Base-by-base conservation (phyloP, 768 basidiomycete genomes). In the Mycena polygramma region DNA sequence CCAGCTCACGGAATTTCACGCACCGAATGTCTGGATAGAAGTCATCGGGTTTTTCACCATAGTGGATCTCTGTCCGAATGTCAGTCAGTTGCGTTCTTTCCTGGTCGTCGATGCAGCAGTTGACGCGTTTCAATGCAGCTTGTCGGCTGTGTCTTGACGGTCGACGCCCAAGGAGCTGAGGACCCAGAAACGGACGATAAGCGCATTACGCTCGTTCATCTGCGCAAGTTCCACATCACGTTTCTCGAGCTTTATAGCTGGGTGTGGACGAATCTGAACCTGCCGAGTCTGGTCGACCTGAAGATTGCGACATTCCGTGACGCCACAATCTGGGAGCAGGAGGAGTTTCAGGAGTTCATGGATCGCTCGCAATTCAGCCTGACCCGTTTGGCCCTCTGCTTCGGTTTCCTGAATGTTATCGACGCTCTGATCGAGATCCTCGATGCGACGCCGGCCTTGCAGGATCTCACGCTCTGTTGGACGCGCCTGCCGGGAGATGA, bases 191-290 rank as follows among this genome's bases (percentile, higher is more conserved):
- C 7, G 2, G 59, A 51, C 22, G 51, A 51, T 4, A 36, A 14
- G 8, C 36, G 36, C 36, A 11, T 53, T 8, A 63, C 61, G 7
- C 61, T 51, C 37, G 22, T 7, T 4, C 15, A 51, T 13, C 15
- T 63, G 22, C 49, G 13, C n/a, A 63, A 52, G 7, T 41, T 63
- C 17, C 61, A 63, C 61, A 19, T 63, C 17, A 63, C 49, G 5
- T 63, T 63, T 11, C 51, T 63, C 35, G 61, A 63, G 37, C 39
- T 52, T 3, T 63, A 63, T 22, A 7, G 61, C 49, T 63, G 61
- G 61, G 49, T 63, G 11, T 63, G 61, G 61, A 30, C 61, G 26
- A 37, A 41, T 26, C 4, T 53, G 13, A 63, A 11, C 2, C 20
- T 63, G 37, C 61, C 61, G 2, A 46, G 49, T 10, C 48, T 63